Evolutionary conservation across 2,329 filamentous ascomycete genomes (phyloP).

Genomic region (Ophiosphaerella herpotricha): DNA sequence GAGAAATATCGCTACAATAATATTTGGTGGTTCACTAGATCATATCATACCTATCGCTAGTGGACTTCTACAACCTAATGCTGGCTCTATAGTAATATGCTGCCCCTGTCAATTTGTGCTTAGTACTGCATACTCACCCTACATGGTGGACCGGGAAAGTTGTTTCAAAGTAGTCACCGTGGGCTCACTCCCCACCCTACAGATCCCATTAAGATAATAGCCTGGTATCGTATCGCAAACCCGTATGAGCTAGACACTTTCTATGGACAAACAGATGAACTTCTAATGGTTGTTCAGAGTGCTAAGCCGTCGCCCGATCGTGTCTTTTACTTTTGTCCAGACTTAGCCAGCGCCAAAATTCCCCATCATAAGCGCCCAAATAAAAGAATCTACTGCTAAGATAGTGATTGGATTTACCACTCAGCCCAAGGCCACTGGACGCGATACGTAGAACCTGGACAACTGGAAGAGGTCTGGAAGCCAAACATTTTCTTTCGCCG

Average conservation of each 20-base stretch:
- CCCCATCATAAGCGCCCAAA: neutral
- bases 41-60: too few relatives aligned
- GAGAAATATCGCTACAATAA: too few relatives aligned
- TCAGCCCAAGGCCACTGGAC: slow-evolving; percentile 1
- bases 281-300: neutral
- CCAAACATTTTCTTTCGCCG: slow-evolving; percentile 12
- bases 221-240: neutral
- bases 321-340: slow-evolving; percentile 2
- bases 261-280: slow-evolving; percentile 1
- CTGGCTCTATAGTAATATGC: too few relatives aligned
- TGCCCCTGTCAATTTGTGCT: too few relatives aligned
- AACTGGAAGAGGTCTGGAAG: slow-evolving; percentile 3
- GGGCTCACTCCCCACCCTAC: neutral
- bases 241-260: neutral
- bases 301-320: too few relatives aligned
- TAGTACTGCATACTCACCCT: too few relatives aligned
- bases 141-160: too few relatives aligned
- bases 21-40: too few relatives aligned
- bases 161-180: too few relatives aligned
- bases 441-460: neutral
- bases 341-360: slow-evolving; percentile 9
- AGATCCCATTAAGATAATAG: neutral
- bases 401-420: neutral
- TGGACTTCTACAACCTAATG: too few relatives aligned
- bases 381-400: neutral